Conservation (phyloP, 1,139 yeast species). For the Pichia terricola region DNA sequence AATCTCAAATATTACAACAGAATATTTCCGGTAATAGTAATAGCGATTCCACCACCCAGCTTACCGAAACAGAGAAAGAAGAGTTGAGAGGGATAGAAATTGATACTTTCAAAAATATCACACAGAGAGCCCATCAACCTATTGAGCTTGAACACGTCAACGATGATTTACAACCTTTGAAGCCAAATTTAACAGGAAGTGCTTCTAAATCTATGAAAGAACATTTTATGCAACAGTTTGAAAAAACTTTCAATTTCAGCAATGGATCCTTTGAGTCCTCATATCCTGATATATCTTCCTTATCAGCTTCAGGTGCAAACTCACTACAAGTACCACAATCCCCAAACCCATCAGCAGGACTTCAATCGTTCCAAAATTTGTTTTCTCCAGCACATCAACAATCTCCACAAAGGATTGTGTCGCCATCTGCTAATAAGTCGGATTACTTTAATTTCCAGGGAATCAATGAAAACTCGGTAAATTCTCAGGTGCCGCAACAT, state of each 20-base stretch:
- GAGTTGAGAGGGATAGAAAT: slow-evolving; percentile 48
- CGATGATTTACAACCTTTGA: slow-evolving; percentile 19
- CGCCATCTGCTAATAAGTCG: not conserved
- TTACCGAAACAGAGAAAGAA: slow-evolving; percentile 41
- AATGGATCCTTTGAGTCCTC: slow-evolving; percentile 1
- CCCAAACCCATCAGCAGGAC: not conserved
- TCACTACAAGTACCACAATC: not conserved
- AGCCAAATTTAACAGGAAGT: slow-evolving; percentile 25
- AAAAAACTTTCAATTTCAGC: slow-evolving; percentile 12
- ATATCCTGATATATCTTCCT: slow-evolving; percentile 4
- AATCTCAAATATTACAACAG: no score
- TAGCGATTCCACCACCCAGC: not conserved
- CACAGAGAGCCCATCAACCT: slow-evolving; percentile 4
- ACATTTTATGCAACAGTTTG: slow-evolving; percentile 34
- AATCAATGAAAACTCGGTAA: no score
- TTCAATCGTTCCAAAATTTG: not conserved
- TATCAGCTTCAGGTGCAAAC: slow-evolving; percentile 4
- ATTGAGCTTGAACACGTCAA: slow-evolving; percentile 1
- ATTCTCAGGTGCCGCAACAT: not conserved
- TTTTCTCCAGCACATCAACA: not conserved
- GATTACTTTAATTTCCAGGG: not conserved
- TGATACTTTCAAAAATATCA: slow-evolving; percentile 13
- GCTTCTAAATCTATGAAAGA: slow-evolving; percentile 24
- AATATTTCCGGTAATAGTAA: not conserved
- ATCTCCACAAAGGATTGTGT: not conserved